Percentiles rank a stretch among this genome's conserved stretches.
phyloP scores from a whole-genome alignment of 2,329 filamentous ascomycete species.

The Pseudocercospora eumusae region DNA sequence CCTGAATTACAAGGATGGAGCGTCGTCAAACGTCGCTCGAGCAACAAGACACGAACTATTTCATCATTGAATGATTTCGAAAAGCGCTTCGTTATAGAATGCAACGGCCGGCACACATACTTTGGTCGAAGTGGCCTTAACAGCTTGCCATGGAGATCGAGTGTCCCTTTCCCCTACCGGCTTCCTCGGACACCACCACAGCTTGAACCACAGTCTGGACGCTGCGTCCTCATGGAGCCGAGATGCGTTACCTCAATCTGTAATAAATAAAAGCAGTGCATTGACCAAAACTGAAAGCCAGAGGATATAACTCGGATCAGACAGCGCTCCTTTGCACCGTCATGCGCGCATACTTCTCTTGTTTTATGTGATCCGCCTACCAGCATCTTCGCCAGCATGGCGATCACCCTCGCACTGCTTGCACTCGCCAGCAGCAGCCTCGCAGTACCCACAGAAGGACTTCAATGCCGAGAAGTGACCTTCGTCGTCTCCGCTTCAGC shows the following conservation, averaged over 20 bases:
- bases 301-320: not conserved
- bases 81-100: not conserved
- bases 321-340: not conserved
- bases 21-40: no score
- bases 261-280: not conserved
- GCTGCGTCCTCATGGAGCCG: not conserved
- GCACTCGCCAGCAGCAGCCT: not conserved
- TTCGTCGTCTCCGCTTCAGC: constrained; percentile 19
- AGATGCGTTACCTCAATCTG: not conserved
- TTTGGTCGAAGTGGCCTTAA: not conserved
- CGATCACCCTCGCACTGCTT: not conserved
- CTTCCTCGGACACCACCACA: not conserved
- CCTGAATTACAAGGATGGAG: no score
- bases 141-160: not conserved
- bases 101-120: not conserved
- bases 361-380: not conserved
- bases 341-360: not conserved
- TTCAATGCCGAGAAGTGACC: constrained; percentile 17
- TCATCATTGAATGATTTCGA: not conserved
- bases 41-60: no score
- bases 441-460: not conserved
- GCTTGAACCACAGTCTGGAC: not conserved
- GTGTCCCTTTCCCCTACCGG: not conserved
- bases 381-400: not conserved
- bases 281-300: not conserved